Percentiles rank a stretch among this genome's conserved stretches.
These are phyloP conservation scores for Platanthera guangdongensis DNA, from an alignment of 106 monocot genomes.

Conservation along the genomic window DNA sequence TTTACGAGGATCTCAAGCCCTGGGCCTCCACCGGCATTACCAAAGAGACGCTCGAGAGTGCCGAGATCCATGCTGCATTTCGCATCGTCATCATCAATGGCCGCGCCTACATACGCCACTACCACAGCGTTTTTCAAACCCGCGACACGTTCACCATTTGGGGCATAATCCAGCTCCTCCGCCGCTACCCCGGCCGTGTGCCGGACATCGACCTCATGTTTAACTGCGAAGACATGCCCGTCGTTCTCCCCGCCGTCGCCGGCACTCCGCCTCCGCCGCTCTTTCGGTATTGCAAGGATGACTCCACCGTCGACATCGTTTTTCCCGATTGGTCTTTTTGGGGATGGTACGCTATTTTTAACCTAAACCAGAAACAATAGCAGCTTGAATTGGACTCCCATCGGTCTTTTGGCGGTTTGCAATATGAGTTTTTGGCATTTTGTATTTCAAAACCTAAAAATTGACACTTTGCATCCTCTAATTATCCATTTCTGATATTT, in stretches of 20 bases:
- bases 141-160: constrained; percentile 41
- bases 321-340: constrained; percentile 80
- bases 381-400: too few relatives aligned
- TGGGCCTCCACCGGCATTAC: constrained; percentile 31
- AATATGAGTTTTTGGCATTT: too few relatives aligned
- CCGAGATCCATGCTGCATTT: constrained; percentile 19
- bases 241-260: constrained; percentile 7
- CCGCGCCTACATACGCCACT: constrained; percentile 24
- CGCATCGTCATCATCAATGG: constrained; percentile 24
- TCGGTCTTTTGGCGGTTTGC: too few relatives aligned
- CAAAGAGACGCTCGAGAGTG: constrained; percentile 20
- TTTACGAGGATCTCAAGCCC: constrained; percentile 31
- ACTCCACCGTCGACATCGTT: constrained; percentile 34
- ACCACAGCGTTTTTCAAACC: constrained; percentile 22
- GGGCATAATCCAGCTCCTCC: constrained; percentile 45
- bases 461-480: too few relatives aligned
- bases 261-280: constrained; percentile 8
- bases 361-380: not conserved
- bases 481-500: too few relatives aligned
- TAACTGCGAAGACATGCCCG: constrained; percentile 41
- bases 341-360: constrained; percentile 27
- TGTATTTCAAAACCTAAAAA: too few relatives aligned
- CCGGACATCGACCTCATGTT: constrained; percentile 78
- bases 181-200: constrained; percentile 39
- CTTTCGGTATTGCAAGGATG: constrained; percentile 40